Evolutionary conservation across 352 stramenopile species (phyloP).

Genomic region (Phytopythium montanum): DNA sequence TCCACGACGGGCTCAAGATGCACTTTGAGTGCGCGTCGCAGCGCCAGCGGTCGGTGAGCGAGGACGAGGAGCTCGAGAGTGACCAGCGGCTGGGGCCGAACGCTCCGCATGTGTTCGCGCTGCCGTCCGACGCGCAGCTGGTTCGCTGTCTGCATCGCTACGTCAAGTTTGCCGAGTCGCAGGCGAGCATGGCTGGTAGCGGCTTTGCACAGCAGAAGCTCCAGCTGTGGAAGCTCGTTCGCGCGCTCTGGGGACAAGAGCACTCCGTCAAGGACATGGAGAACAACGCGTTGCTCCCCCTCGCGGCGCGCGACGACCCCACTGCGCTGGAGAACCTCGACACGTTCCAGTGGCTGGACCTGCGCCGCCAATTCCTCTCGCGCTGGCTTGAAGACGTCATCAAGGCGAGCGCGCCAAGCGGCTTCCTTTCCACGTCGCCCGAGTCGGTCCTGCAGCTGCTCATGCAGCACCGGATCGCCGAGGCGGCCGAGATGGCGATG

Average conservation of each 20-base stretch:
- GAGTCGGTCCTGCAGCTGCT: constrained; percentile 37
- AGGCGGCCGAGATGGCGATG: constrained; percentile 58
- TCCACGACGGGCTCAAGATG: constrained; percentile 52
- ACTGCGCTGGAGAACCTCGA: constrained; percentile 61
- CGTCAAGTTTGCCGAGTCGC: constrained; percentile 38
- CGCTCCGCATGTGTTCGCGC: constrained; percentile 31
- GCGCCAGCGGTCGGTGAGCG: constrained; percentile 9
- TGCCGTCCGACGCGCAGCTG: constrained; percentile 45
- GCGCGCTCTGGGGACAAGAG: constrained; percentile 77
- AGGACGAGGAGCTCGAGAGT: constrained; percentile 22
- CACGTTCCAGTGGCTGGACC: constrained; percentile 61
- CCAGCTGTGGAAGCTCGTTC: constrained; percentile 69
- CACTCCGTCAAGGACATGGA: constrained; percentile 30
- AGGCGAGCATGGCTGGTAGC: constrained; percentile 9
- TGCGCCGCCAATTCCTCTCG: constrained; percentile 68
- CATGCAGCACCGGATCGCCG: constrained; percentile 51
- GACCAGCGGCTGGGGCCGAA: constrained; percentile 16
- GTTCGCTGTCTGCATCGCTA: constrained; percentile 65
- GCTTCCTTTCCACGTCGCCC: constrained; percentile 13
- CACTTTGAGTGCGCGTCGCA: constrained; percentile 51
- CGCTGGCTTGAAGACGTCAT: constrained; percentile 71
- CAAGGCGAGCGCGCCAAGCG: constrained; percentile 1
- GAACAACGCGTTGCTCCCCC: constrained; percentile 29
- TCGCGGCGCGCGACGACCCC: constrained; percentile 57
- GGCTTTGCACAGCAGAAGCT: constrained; percentile 16